Conservation (phyloP, 1,284 basidiomycete species). For the Salmacisia buchloeana region DNA sequence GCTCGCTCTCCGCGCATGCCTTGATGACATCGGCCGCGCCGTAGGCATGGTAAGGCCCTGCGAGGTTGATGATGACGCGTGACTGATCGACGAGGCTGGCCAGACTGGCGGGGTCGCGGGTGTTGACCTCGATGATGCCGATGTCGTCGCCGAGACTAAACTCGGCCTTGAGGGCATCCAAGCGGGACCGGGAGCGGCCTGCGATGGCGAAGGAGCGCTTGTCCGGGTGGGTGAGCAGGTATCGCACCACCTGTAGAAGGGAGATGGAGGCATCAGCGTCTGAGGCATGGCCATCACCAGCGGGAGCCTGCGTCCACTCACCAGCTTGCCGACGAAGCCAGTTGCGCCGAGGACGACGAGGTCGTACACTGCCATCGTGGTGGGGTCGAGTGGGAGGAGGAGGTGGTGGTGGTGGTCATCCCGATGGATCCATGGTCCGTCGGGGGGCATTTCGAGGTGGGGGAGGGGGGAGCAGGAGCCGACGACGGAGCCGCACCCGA, state of each 20-base stretch:
- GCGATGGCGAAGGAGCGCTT: slow-evolving; percentile 33
- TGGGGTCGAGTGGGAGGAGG: not conserved
- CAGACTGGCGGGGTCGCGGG: slow-evolving; percentile 22
- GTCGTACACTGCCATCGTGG: slow-evolving; percentile 5
- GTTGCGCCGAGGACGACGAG: slow-evolving; percentile 40
- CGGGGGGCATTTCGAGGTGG: too few relatives aligned
- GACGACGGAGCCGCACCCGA: too few relatives aligned
- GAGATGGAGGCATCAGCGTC: not conserved
- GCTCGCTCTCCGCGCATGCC: slow-evolving; percentile 55
- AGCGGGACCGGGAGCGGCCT: slow-evolving; percentile 29
- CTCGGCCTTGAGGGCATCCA: slow-evolving; percentile 20
- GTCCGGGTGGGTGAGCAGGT: slow-evolving; percentile 30
- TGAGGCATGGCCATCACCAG: not conserved
- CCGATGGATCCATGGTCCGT: not conserved
- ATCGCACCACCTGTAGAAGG: slow-evolving; percentile 14
- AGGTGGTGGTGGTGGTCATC: not conserved
- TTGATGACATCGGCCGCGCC: slow-evolving; percentile 49
- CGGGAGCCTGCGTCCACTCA: not conserved
- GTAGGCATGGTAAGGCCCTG: slow-evolving; percentile 32
- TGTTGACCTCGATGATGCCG: slow-evolving; percentile 28
- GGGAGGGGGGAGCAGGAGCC: too few relatives aligned
- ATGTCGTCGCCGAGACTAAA: slow-evolving; percentile 21
- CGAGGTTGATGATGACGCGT: slow-evolving; percentile 33
- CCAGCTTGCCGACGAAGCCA: slow-evolving; percentile 40
- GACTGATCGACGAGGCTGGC: slow-evolving; percentile 21